Conservation (phyloP, 2,329 filamentous ascomycete species). For the Fusarium bulbicola region DNA sequence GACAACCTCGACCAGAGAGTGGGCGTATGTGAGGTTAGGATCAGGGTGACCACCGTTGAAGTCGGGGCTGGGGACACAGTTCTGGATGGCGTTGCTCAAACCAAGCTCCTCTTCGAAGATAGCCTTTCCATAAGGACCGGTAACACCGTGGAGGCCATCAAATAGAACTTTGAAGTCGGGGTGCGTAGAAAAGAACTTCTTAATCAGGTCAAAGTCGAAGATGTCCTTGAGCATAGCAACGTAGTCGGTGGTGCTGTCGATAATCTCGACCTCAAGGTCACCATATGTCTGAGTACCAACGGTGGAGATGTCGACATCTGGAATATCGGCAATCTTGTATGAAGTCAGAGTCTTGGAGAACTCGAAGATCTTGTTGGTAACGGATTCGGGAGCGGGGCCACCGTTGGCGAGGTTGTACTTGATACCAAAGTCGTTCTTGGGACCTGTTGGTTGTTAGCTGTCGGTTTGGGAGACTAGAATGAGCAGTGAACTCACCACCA, state of each 20-base stretch:
- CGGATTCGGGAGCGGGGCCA: slow-evolving; percentile 91
- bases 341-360: slow-evolving; percentile 87
- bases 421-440: slow-evolving; percentile 96
- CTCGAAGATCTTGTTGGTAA: slow-evolving; percentile 98
- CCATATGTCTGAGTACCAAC: slow-evolving; percentile 89
- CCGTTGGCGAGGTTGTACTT: slow-evolving; percentile 99
- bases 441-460: slow-evolving; percentile 63
- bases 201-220: slow-evolving; percentile 97
- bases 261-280: slow-evolving; percentile 89
- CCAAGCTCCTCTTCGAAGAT: slow-evolving; percentile 97
- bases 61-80: slow-evolving; percentile 91
- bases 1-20: slow-evolving; percentile 92
- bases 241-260: slow-evolving; percentile 94
- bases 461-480: neutral
- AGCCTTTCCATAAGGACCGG: slow-evolving; percentile 91
- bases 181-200: slow-evolving; percentile 87
- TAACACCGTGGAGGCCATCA: slow-evolving; percentile 93
- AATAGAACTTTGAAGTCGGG: slow-evolving; percentile 97
- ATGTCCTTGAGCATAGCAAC: slow-evolving; percentile 96
- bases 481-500: slow-evolving; percentile 71
- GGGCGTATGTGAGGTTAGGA: slow-evolving; percentile 96
- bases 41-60: slow-evolving; percentile 98
- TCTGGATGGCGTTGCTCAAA: slow-evolving; percentile 80
- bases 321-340: slow-evolving; percentile 91
- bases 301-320: slow-evolving; percentile 83